Percentiles rank a stretch among this genome's conserved stretches.
phyloP scores from a whole-genome alignment of 1,284 basidiomycete genomes.

The Sanghuangporus sanghuang region DNA sequence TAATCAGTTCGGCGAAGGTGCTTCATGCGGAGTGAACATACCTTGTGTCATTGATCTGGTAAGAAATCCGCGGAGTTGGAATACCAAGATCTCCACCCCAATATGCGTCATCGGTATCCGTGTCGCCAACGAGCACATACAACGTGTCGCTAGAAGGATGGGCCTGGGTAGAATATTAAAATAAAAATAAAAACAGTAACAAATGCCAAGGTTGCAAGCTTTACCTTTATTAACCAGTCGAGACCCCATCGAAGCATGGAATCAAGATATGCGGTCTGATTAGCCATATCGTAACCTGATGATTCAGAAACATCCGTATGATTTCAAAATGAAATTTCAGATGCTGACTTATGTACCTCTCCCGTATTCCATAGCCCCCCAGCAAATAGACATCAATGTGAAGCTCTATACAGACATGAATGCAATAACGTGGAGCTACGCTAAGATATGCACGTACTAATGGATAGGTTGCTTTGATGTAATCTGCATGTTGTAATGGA shows the following conservation, averaged over 20 bases:
- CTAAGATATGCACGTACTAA: constrained; percentile 39
- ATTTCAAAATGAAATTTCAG: not conserved
- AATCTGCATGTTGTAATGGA: constrained; percentile 45
- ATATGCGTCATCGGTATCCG: constrained; percentile 68
- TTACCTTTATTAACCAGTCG: constrained; percentile 85
- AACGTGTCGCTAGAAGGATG: constrained; percentile 73
- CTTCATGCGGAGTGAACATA: not conserved
- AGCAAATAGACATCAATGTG: constrained; percentile 77
- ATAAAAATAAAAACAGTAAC: not conserved
- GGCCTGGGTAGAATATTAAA: constrained; percentile 43
- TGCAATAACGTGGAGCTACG: not conserved
- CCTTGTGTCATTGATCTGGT: constrained; percentile 68
- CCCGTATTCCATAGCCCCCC: constrained; percentile 84
- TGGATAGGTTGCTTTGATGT: constrained; percentile 83
- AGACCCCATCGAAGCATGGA: constrained; percentile 84
- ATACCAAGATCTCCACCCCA: constrained; percentile 87
- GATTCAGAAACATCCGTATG: not conserved
- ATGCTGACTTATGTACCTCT: constrained; percentile 39
- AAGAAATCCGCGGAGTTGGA: constrained; percentile 69
- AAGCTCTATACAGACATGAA: constrained; percentile 33
- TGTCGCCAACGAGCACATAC: constrained; percentile 73
- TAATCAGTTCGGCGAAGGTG: not conserved
- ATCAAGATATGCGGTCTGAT: constrained; percentile 87
- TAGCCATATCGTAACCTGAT: constrained; percentile 72
- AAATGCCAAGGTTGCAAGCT: not conserved